Conservation (phyloP, 495 filamentous ascomycete genomes). For the Aspergillus campestris region DNA sequence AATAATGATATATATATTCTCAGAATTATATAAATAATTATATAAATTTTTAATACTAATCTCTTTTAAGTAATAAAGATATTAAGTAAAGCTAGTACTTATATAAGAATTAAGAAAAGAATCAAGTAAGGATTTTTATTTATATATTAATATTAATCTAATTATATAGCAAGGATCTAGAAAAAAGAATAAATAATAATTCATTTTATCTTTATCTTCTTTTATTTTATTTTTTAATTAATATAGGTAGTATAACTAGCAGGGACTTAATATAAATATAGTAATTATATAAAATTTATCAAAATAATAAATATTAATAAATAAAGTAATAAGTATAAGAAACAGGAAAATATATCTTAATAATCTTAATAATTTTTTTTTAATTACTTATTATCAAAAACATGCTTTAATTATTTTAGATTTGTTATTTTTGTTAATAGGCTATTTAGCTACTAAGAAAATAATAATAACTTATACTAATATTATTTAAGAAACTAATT, state of each 20-base stretch:
- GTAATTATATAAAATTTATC: slow-evolving; percentile 1
- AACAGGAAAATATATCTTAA: not conserved
- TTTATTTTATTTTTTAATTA: too few relatives aligned
- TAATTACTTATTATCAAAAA: not conserved
- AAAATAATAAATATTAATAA: not conserved
- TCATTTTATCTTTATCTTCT: too few relatives aligned
- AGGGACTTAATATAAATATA: not conserved
- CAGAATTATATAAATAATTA: not conserved
- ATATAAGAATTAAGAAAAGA: too few relatives aligned
- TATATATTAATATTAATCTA: too few relatives aligned
- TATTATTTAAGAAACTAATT: too few relatives aligned
- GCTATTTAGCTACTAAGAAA: too few relatives aligned
- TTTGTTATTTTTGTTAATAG: not conserved
- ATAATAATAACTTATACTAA: too few relatives aligned
- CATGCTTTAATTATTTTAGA: not conserved
- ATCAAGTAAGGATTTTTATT: too few relatives aligned
- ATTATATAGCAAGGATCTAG: too few relatives aligned
- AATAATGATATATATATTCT: not conserved
- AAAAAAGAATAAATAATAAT: not conserved
- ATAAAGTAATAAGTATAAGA: not conserved
- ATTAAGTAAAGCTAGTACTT: too few relatives aligned
- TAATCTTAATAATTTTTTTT: slow-evolving; percentile 1
- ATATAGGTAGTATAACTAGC: not conserved
- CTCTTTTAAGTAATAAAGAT: too few relatives aligned
- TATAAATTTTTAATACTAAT: too few relatives aligned